Evolutionary conservation across 164 flowering plant genomes (phyloP).

Genomic region (Stephania cephalantha): DNA sequence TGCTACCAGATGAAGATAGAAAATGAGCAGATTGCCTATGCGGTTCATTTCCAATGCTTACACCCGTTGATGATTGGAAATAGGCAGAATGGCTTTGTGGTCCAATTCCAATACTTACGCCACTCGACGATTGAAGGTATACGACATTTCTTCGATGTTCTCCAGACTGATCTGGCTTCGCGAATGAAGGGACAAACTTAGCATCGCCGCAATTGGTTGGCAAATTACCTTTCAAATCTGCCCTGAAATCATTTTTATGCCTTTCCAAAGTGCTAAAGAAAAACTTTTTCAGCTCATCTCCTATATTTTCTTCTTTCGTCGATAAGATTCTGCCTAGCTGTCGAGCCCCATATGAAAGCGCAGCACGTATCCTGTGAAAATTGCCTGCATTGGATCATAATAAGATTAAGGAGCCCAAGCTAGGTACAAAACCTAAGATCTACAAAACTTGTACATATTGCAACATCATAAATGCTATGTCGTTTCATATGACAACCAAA

Average conservation of each 20-base stretch:
- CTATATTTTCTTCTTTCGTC: conserved; percentile 29
- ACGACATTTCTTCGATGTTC: not conserved
- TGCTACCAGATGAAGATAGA: not conserved
- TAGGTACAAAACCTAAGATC: conserved; percentile 32
- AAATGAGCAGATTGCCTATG: not conserved
- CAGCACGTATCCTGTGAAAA: conserved; percentile 61
- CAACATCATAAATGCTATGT: too few species aligned
- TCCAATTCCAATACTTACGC: too few species aligned
- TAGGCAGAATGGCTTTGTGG: too few species aligned
- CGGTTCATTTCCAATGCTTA: not conserved
- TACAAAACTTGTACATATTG: too few species aligned
- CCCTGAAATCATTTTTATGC: conserved; percentile 29
- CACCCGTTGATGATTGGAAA: not conserved
- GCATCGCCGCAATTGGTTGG: conserved; percentile 14
- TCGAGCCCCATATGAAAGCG: conserved; percentile 61
- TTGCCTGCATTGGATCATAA: conserved; percentile 37
- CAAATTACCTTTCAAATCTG: conserved; percentile 21
- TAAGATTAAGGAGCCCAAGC: not conserved
- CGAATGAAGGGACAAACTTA: conserved; percentile 10
- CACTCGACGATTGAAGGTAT: too few species aligned
- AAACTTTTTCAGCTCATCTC: conserved; percentile 38
- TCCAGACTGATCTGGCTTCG: conserved; percentile 10
- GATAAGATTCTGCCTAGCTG: conserved; percentile 52
- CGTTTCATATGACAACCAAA: too few species aligned
- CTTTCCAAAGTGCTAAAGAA: conserved; percentile 45